Base-by-base conservation (phyloP, 164 flowering plant genomes). In the Magnolia changhungtana region DNA sequence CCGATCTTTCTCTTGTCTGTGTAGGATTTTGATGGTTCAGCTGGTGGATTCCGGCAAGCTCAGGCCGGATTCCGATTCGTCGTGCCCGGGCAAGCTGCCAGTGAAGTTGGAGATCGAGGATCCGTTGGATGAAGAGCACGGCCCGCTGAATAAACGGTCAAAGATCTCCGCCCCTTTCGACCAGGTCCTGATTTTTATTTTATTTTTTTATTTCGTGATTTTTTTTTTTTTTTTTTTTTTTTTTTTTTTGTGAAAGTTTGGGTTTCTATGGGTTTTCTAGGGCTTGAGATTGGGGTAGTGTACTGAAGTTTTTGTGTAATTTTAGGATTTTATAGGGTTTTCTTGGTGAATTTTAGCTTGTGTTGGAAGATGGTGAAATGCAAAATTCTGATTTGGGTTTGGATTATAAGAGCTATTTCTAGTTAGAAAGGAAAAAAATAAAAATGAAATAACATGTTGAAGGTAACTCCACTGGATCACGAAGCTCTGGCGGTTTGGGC, bases 61-160 rank as follows among this genome's bases (percentile, higher is more conserved):
- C 72, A 74, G 73, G 59, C 72, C 82, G 80, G 90, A 78, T 72
- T 37, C 45, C 7, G 45, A 37, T 37, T 37, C 45, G 45, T 37
- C 45, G 45, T 4, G 45, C 45, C 37, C 85, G 78, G 27, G 80
- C 58, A 84, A 84, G 85, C 67, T 69, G 14, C 81, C 86, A 80
- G 89, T 90, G 80, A 88, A 87, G 80, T 74, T 87, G 64, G 92
- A 92, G 86, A 80, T 85, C 74, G 91, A 88, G 63, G 93, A 88
- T 58, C 69, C 86, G 0, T 72, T 85, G 65, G 89, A 89, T 55
- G 90, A 89, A 21, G 88, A 88, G 52, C 84, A 87, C 37, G 86
- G 86, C 8, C 86, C 89, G 7, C 80, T 83, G 50, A 75, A 49
- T 71, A 91, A 91, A 83, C 85, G 89, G 71, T 78, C 87, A 18